Percentiles rank a stretch among this genome's conserved stretches.
Conservation (phyloP, 2,329 filamentous ascomycete species). For the Mariannaea sp. region DNA sequence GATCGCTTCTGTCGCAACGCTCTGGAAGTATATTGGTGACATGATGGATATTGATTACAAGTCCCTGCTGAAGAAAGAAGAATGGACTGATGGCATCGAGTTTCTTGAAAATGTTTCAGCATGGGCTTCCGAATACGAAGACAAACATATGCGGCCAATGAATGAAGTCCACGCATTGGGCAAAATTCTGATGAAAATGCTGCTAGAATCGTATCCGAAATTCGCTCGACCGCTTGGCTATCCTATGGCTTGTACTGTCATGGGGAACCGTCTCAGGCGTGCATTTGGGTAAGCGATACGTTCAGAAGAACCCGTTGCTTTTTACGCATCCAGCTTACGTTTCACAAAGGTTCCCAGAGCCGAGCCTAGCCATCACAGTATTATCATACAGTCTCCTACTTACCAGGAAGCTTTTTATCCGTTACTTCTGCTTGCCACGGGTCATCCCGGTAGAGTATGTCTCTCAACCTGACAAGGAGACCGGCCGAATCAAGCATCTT, state of each 20-base stretch:
- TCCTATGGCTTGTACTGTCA: constrained; percentile 60
- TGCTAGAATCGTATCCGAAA: constrained; percentile 60
- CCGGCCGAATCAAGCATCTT: constrained; percentile 55
- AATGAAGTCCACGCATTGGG: constrained; percentile 57
- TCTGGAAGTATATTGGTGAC: constrained; percentile 75
- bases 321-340: neutral
- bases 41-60: constrained; percentile 67
- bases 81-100: constrained; percentile 57
- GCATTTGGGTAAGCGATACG: constrained; percentile 65
- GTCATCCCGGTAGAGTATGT: constrained; percentile 46
- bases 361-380: constrained; percentile 42
- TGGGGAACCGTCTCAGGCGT: constrained; percentile 66
- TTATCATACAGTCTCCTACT: constrained; percentile 54
- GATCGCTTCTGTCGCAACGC: constrained; percentile 66
- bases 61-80: constrained; percentile 42
- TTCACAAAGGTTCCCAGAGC: constrained; percentile 49
- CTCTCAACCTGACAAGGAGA: constrained; percentile 55
- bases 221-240: constrained; percentile 51
- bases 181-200: constrained; percentile 61
- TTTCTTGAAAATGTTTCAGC: constrained; percentile 54
- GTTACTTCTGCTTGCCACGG: constrained; percentile 65
- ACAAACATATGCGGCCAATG: constrained; percentile 59
- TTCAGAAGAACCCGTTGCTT: neutral
- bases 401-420: constrained; percentile 59
- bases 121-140: constrained; percentile 64